Conservation (phyloP, 805 yeast species). For the Pichia gijzeniarum region DNA sequence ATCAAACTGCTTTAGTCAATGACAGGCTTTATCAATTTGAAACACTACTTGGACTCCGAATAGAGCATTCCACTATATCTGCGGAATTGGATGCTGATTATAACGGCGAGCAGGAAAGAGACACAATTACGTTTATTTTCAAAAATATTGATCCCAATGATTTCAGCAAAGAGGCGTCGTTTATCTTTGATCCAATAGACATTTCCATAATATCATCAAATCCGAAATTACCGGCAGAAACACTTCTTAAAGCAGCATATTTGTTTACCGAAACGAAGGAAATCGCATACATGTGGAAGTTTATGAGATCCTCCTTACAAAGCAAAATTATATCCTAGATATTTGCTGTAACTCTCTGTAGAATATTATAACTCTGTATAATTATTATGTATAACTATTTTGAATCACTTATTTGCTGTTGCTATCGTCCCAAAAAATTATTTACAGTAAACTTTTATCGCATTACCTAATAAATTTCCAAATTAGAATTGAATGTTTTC, state of each 20-base stretch:
- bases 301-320: slow-evolving; percentile 25
- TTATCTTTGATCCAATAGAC: slow-evolving; percentile 36
- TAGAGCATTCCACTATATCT: slow-evolving; percentile 29
- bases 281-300: slow-evolving; percentile 30
- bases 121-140: slow-evolving; percentile 35
- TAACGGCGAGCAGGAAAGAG: slow-evolving; percentile 29
- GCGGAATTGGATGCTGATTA: background rate
- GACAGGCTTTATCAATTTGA: slow-evolving; percentile 41
- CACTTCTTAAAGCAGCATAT: slow-evolving; percentile 15
- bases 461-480: too few species aligned
- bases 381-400: too few species aligned
- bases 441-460: too few species aligned
- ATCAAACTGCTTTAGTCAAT: slow-evolving; percentile 35
- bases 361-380: background rate
- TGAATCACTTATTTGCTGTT: too few species aligned
- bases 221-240: slow-evolving; percentile 30
- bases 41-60: slow-evolving; percentile 39
- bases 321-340: slow-evolving; percentile 6
- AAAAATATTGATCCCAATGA: slow-evolving; percentile 42
- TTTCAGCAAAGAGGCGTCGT: slow-evolving; percentile 37
- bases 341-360: background rate
- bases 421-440: too few species aligned
- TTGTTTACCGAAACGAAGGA: slow-evolving; percentile 25
- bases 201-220: slow-evolving; percentile 30
- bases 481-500: too few species aligned